These are phyloP conservation scores for Suillus luteus DNA, from an alignment of 768 basidiomycete genomes.

Conservation along the genomic window DNA sequence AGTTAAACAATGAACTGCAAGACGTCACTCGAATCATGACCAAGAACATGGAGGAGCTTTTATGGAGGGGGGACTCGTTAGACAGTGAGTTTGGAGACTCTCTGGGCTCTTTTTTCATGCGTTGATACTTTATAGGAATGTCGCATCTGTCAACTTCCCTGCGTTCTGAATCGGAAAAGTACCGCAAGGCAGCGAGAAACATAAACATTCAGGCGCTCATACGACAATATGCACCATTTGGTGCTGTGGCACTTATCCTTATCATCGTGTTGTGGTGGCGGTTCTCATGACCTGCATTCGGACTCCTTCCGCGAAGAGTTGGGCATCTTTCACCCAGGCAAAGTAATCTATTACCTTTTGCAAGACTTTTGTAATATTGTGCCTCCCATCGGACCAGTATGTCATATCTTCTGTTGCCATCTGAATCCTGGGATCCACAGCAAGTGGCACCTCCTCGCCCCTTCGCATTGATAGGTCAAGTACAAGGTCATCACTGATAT, in stretches of 20 bases:
- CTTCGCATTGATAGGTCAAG: neutral
- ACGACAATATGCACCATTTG: conserved; percentile 94
- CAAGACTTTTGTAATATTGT: conserved; percentile 2
- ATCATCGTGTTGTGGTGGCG: conserved; percentile 81
- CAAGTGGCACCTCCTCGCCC: neutral
- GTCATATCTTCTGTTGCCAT: neutral
- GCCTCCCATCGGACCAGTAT: conserved; percentile 1
- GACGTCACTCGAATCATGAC: conserved; percentile 99
- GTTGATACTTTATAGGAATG: conserved; percentile 65
- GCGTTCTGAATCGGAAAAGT: conserved; percentile 95
- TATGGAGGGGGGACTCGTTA: conserved; percentile 97
- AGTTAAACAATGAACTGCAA: conserved; percentile 92
- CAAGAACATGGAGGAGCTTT: conserved; percentile 99
- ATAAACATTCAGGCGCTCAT: conserved; percentile 94
- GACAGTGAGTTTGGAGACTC: conserved; percentile 63
- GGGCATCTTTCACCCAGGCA: conserved; percentile 27
- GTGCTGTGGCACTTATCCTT: conserved; percentile 75
- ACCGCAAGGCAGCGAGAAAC: conserved; percentile 92
- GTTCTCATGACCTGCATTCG: conserved; percentile 50
- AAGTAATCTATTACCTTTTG: conserved; percentile 30
- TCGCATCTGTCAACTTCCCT: conserved; percentile 93
- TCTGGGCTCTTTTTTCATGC: conserved; percentile 7
- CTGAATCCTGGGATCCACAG: neutral
- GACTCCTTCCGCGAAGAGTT: conserved; percentile 15
- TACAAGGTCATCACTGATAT: neutral